These are phyloP conservation scores for Acanthamoeba polyphaga DNA, from an alignment of 208 protist genomes.

Conservation along the genomic window DNA sequence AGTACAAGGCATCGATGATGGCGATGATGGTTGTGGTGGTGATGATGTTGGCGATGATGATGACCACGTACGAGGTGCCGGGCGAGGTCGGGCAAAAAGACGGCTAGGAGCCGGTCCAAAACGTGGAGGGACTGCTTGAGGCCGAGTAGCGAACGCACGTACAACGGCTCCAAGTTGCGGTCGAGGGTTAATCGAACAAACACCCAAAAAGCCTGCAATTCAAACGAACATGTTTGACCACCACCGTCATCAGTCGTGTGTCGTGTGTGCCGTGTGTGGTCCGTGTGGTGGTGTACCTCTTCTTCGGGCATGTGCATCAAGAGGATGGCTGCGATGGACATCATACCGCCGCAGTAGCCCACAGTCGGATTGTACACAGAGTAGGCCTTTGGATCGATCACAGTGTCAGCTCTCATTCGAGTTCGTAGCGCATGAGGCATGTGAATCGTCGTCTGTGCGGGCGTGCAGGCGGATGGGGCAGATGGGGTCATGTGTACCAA, in stretches of 20 bases:
- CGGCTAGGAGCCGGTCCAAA: not conserved
- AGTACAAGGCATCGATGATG: not conserved
- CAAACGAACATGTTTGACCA: not conserved
- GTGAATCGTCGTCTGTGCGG: not conserved
- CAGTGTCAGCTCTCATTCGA: too few species aligned
- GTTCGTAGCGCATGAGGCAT: too few species aligned
- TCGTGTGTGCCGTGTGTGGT: not conserved
- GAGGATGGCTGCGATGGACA: slow-evolving; percentile 49
- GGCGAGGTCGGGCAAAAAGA: slow-evolving; percentile 9
- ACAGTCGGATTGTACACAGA: slow-evolving; percentile 69
- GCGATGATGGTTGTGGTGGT: too few species aligned
- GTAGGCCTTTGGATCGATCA: slow-evolving; percentile 44
- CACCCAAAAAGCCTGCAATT: not conserved
- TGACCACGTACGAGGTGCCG: not conserved
- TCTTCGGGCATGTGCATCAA: slow-evolving; percentile 71
- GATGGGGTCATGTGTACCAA: not conserved
- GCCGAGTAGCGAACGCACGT: not conserved
- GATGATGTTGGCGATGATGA: not conserved
- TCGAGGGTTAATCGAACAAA: not conserved
- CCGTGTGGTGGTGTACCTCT: not conserved
- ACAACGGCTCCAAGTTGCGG: not conserved
- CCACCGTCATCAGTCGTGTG: too few species aligned
- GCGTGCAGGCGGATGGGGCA: not conserved
- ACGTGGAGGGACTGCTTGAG: not conserved
- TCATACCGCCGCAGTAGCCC: slow-evolving; percentile 81